Evolutionary conservation across 352 stramenopile species (phyloP), one percentile per base, ranked within the genome.

Genomic region (Globisporangium cederbergense): DNA sequence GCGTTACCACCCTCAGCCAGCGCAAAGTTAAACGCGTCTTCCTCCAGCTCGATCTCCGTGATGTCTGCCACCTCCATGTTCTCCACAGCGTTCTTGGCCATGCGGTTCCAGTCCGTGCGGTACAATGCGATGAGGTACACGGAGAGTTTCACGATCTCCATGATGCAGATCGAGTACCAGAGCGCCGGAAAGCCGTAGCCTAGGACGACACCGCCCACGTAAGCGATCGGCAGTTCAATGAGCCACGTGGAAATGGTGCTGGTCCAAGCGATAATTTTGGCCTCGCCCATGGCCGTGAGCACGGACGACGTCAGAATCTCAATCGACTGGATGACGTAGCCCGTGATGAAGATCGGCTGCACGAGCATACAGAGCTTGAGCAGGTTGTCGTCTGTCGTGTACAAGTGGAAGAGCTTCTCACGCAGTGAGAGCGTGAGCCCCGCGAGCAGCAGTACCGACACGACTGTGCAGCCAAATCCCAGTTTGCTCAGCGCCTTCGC

Each of bases 401-500:
- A 86, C 18, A 86, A 20, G 38, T 59, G 60, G 47, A 82, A 83
- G 52, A 86, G 65, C 13, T 60, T 55, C 47, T 83, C 64, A 52
- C 65, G 61, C 46, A 82, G 65, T 20, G 59, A 30, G n/a, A 79
- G 42, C 61, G 74, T 74, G 14, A 71, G 36, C 0, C 64, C 47
- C 30, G 82, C 82, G 7, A 93, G 73, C 22, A 64, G 16, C 0
- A 79, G 55, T 0, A 93, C 81, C 3, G 71, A 80, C 0, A 71
- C 55, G 2, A 88, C 57, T 7, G 82, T 91, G 58, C 79, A 90
- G 5, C 62, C 51, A 49, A 93, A 86, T 4, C 86, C 86, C 2
- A 93, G 71, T 49, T 84, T 77, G 2, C 63, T 76, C 7, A 93
- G 54, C 45, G 79, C 73, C 67, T 85, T 77, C n/a, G 86, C 86